These are phyloP conservation scores for Lachnellula occidentalis DNA, from an alignment of 2,329 filamentous ascomycete species.

Conservation along the genomic window DNA sequence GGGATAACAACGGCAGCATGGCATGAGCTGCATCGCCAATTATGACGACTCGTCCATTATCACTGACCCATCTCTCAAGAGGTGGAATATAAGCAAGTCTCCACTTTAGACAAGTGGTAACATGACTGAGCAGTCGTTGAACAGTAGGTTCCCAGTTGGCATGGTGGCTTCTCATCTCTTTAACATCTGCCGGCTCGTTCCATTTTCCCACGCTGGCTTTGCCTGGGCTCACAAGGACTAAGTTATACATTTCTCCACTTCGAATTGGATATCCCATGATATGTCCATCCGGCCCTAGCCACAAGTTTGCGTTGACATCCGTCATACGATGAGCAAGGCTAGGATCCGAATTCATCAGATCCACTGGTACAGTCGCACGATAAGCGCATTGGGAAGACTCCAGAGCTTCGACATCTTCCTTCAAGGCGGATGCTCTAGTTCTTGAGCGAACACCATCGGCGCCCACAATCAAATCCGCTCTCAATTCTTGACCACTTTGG, in stretches of 20 bases:
- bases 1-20: conserved; percentile 56
- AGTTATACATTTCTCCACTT: conserved; percentile 53
- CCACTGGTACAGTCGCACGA: conserved; percentile 47
- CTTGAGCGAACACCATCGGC: conserved; percentile 13
- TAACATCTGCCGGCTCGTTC: conserved; percentile 44
- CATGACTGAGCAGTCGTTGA: conserved; percentile 36
- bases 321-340: conserved; percentile 45
- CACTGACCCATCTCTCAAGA: conserved; percentile 7
- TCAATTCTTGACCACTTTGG: background rate
- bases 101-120: conserved; percentile 60
- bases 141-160: conserved; percentile 54
- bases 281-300: conserved; percentile 57
- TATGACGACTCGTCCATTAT: conserved; percentile 19
- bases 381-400: conserved; percentile 47
- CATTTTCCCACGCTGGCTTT: conserved; percentile 49
- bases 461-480: conserved; percentile 10
- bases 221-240: conserved; percentile 59
- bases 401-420: background rate
- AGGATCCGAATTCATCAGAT: conserved; percentile 34
- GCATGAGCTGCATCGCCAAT: conserved; percentile 56
- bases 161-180: conserved; percentile 56
- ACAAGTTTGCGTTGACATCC: conserved; percentile 50
- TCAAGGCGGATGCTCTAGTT: conserved; percentile 3
- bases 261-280: conserved; percentile 56
- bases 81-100: conserved; percentile 45